Evolutionary conservation across 169 alveolate genomes (phyloP), one percentile per base, ranked within the genome.

Genomic region (Plasmodium ovale): DNA sequence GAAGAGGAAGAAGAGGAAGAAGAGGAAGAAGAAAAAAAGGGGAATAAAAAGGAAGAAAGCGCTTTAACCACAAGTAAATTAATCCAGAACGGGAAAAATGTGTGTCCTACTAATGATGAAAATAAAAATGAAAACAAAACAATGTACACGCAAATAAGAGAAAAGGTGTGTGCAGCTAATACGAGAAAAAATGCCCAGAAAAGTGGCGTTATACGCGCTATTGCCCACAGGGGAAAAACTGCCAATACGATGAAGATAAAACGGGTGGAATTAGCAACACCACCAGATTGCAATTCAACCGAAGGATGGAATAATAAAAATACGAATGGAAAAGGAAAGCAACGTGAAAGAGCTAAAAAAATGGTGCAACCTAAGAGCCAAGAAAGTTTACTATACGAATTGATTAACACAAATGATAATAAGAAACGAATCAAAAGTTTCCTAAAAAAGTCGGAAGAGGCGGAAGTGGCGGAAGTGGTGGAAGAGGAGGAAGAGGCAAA

Each of bases 351-450:
- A n/a, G n/a, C n/a, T n/a, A n/a, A n/a, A n/a, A n/a, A n/a, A n/a
- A n/a, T n/a, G n/a, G n/a, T n/a, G n/a, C n/a, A 65, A 65, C 33
- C 19, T 37, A 65, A 16, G 39, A 65, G 39, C 23, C 59, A 65
- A 33, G 73, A 65, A 35, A 65, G 73, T 39, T 42, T 65, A 1
- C 58, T 65, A 10, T 39, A 65, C 27, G 73, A 65, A 35, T 42
- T 65, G 19, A 37, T 65, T 14, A 65, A 65, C 35, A 1, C 16
- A 39, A 39, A 65, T 5, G 56, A 65, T 65, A 65, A 65, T 37
- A 65, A 23, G 39, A 65, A 4, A 16, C 33, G 39, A 23, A 37
- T 65, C 19, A 10, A 39, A 65, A 35, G 39, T n/a, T 37, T 65
- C 33, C 5, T 65, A 9, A 23, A 65, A 9, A n/a, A 35, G 5